Conservation (phyloP, 345 rosid genomes). For the Corymbia maculata region DNA sequence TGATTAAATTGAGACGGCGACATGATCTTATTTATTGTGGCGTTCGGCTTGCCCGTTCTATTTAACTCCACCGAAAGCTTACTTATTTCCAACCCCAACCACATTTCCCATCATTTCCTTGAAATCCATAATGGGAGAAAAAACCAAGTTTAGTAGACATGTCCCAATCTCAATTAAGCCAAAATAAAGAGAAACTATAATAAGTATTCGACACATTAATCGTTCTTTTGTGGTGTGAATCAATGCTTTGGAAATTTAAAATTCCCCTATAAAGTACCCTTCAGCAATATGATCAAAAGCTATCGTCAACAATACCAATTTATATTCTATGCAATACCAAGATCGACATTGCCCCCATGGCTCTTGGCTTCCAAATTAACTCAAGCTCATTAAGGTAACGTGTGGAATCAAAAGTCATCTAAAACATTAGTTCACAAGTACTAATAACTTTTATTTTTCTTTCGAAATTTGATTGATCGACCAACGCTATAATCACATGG, state of each 20-base stretch:
- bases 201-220: background rate
- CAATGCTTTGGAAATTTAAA: background rate
- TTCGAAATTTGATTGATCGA: background rate
- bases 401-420: background rate
- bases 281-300: background rate
- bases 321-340: background rate
- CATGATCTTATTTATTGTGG: background rate
- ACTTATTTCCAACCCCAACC: background rate
- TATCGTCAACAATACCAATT: background rate
- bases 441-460: background rate
- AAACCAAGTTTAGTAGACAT: background rate
- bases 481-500: fast-evolving
- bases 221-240: background rate
- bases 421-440: background rate
- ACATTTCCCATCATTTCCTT: background rate
- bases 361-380: background rate
- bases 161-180: background rate
- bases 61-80: background rate
- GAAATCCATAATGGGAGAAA: background rate
- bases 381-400: background rate
- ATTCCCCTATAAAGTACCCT: background rate
- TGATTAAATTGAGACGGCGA: fast-evolving
- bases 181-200: background rate
- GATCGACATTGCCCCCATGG: background rate
- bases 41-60: background rate